These are phyloP conservation scores for Chrysoporthe puriensis DNA, from an alignment of 2,329 filamentous ascomycete species.

Conservation along the genomic window DNA sequence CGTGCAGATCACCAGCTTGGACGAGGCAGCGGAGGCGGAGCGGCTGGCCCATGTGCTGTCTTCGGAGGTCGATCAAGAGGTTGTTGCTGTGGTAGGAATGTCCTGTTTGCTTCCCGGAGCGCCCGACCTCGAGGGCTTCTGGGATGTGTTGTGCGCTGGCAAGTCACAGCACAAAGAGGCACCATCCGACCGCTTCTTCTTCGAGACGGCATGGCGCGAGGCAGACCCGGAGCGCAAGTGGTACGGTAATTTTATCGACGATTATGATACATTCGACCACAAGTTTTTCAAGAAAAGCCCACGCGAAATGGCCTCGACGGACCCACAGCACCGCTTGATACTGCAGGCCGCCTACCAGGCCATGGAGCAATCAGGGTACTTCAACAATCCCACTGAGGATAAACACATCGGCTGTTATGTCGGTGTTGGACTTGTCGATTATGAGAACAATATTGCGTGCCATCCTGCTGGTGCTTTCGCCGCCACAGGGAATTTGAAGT, in stretches of 20 bases:
- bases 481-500: slow-evolving; percentile 34
- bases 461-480: slow-evolving; percentile 43
- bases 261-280: slow-evolving; percentile 41
- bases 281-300: slow-evolving; percentile 45
- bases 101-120: slow-evolving; percentile 41
- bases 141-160: slow-evolving; percentile 27
- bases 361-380: slow-evolving; percentile 35
- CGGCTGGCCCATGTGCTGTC: not conserved
- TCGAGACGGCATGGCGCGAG: slow-evolving; percentile 23
- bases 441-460: slow-evolving; percentile 44
- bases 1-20: not conserved
- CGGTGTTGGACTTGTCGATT: slow-evolving; percentile 41
- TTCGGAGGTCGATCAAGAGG: not conserved
- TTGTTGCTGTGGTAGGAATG: slow-evolving; percentile 44
- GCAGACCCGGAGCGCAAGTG: slow-evolving; percentile 14
- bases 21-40: not conserved
- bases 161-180: slow-evolving; percentile 21
- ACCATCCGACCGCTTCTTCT: slow-evolving; percentile 13
- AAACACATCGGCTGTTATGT: slow-evolving; percentile 42
- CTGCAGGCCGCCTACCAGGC: slow-evolving; percentile 48
- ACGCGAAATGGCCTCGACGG: slow-evolving; percentile 41
- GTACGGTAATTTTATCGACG: slow-evolving; percentile 35
- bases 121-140: slow-evolving; percentile 28
- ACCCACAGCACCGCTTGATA: slow-evolving; percentile 44
- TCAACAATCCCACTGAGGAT: not conserved